A percentile compares a stretch with the other conserved stretches of the same genome.
phyloP scores from a whole-genome alignment of 2,329 filamentous ascomycete genomes.

The Fusarium sp. region DNA sequence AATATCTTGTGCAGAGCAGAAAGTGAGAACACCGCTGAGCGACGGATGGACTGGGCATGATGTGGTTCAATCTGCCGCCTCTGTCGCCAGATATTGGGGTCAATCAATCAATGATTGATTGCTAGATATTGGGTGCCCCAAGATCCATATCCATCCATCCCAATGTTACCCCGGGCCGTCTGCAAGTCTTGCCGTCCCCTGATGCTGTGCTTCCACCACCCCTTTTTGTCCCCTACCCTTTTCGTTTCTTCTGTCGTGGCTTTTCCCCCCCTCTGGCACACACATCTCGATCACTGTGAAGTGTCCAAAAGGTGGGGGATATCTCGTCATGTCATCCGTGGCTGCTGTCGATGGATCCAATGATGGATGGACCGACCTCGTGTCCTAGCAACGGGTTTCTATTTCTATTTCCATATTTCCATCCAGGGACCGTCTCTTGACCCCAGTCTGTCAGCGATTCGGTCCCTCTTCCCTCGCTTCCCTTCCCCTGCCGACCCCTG shows the following conservation, averaged over 20 bases:
- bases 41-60: background rate
- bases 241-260: conserved; percentile 23
- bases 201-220: conserved; percentile 31
- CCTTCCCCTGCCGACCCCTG: conserved; percentile 23
- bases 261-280: conserved; percentile 9
- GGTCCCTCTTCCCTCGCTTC: conserved; percentile 2
- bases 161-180: conserved; percentile 30
- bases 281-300: conserved; percentile 18
- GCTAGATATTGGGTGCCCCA: conserved; percentile 5
- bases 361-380: background rate
- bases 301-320: conserved; percentile 19
- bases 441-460: conserved; percentile 19
- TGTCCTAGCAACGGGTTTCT: conserved; percentile 24
- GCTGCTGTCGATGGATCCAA: background rate
- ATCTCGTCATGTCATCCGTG: conserved; percentile 19
- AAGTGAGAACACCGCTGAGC: background rate
- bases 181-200: conserved; percentile 25
- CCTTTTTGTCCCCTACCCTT: conserved; percentile 10
- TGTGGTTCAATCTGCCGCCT: conserved; percentile 6
- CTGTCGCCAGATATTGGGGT: conserved; percentile 6
- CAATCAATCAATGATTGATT: conserved; percentile 13
- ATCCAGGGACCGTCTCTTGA: background rate
- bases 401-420: conserved; percentile 24
- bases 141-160: conserved; percentile 1
- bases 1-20: background rate